These are phyloP conservation scores for Talaromyces sp. DNA, from an alignment of 2,329 filamentous ascomycete species.

Conservation along the genomic window DNA sequence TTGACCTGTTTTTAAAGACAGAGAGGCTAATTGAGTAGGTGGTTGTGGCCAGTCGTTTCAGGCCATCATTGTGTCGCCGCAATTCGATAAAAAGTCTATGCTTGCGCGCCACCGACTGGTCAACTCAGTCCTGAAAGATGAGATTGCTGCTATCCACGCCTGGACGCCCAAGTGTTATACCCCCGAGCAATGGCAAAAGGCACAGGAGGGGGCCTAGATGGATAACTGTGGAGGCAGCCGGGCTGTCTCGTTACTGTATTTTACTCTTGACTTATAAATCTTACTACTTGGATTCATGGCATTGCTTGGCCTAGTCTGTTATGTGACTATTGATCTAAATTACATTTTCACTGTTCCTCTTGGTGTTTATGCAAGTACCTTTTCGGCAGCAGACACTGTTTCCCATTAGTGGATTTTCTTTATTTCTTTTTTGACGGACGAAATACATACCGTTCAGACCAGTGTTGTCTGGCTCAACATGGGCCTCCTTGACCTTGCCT, in stretches of 20 bases:
- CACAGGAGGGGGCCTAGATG: constrained; percentile 39
- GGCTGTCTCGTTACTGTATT: constrained; percentile 8
- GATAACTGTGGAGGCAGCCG: background rate
- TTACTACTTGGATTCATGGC: background rate
- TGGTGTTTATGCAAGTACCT: constrained; percentile 37
- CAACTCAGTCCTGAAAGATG: constrained; percentile 73
- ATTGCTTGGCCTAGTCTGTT: background rate
- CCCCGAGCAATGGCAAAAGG: constrained; percentile 77
- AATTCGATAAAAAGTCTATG: constrained; percentile 66
- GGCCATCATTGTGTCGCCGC: constrained; percentile 63
- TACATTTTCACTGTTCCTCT: background rate
- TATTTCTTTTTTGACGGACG: background rate
- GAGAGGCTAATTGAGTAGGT: constrained; percentile 37
- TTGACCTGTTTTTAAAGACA: no score
- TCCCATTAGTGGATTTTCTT: constrained; percentile 5
- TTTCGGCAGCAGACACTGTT: constrained; percentile 45
- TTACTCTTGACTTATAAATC: background rate
- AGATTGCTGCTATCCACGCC: constrained; percentile 87
- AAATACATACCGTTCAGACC: constrained; percentile 60
- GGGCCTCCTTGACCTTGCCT: constrained; percentile 73
- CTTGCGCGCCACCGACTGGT: constrained; percentile 82
- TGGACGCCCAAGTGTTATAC: constrained; percentile 95
- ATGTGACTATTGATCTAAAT: background rate
- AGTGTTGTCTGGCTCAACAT: constrained; percentile 85
- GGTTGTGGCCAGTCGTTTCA: constrained; percentile 67